Evolutionary conservation across 345 rosid genomes (phyloP).

Genomic region (Punica granatum): DNA sequence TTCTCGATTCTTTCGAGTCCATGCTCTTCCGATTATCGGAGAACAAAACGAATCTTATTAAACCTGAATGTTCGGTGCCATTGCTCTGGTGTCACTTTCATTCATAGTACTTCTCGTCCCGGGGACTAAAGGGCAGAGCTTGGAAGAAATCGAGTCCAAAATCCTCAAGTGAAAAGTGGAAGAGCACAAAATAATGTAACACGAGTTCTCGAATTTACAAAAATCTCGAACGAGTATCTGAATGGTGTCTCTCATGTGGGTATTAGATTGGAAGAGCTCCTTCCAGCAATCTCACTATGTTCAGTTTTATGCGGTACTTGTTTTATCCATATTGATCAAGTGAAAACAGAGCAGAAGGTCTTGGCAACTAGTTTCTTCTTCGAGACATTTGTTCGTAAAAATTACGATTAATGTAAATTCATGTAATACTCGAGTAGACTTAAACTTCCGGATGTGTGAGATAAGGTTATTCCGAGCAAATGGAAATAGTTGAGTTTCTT

Average conservation of each 20-base stretch:
- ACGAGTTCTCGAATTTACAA: neutral
- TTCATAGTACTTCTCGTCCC: constrained; percentile 59
- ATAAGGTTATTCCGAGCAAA: neutral
- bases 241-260: neutral
- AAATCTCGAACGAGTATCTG: neutral
- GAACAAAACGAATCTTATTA: no score
- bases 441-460: neutral
- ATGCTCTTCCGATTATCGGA: no score
- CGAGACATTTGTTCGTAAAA: neutral
- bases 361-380: neutral
- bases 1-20: no score
- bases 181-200: neutral
- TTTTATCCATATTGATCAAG: neutral
- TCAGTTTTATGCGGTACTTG: neutral
- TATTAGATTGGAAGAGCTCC: constrained; percentile 1
- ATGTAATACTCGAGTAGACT: neutral
- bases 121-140: constrained; percentile 92
- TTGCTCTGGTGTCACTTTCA: constrained; percentile 59
- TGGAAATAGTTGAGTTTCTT: neutral
- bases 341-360: neutral
- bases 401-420: neutral
- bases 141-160: constrained; percentile 90
- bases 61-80: constrained; percentile 73
- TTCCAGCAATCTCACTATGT: neutral
- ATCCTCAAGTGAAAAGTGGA: constrained; percentile 48